These are phyloP conservation scores for Pilasporangium apinafurcum DNA, from an alignment of 352 stramenopile genomes.

Conservation along the genomic window DNA sequence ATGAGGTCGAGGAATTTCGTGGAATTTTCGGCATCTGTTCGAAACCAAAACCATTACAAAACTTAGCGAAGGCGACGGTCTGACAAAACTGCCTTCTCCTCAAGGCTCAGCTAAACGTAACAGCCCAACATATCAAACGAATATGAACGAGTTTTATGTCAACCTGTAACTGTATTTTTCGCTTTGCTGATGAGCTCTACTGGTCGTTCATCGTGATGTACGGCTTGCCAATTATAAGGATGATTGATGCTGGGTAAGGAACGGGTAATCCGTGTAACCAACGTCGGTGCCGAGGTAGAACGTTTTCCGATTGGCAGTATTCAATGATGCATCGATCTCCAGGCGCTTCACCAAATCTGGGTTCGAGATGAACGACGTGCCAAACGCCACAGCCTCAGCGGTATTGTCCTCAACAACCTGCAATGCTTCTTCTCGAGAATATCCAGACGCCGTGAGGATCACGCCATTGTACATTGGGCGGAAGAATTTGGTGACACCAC, in stretches of 20 bases:
- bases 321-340: constrained; percentile 24
- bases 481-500: constrained; percentile 28
- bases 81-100: too few relatives aligned
- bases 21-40: too few relatives aligned
- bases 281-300: constrained; percentile 15
- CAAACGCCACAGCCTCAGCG: constrained; percentile 46
- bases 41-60: too few relatives aligned
- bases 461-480: constrained; percentile 34
- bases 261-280: constrained; percentile 38
- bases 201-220: too few relatives aligned
- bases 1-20: background rate
- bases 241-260: too few relatives aligned
- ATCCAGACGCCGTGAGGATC: constrained; percentile 45
- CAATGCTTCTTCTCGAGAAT: constrained; percentile 20
- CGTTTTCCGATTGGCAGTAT: constrained; percentile 19
- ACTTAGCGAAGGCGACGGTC: too few relatives aligned
- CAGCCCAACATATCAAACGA: too few relatives aligned
- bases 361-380: constrained; percentile 54
- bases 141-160: too few relatives aligned
- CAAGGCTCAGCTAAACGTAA: too few relatives aligned
- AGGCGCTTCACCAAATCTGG: constrained; percentile 51
- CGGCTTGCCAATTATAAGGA: too few relatives aligned
- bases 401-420: constrained; percentile 21
- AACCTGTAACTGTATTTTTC: too few relatives aligned
- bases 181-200: too few relatives aligned